Base-by-base conservation (phyloP, 2,329 filamentous ascomycete genomes). In the Graphilbum sp. region DNA sequence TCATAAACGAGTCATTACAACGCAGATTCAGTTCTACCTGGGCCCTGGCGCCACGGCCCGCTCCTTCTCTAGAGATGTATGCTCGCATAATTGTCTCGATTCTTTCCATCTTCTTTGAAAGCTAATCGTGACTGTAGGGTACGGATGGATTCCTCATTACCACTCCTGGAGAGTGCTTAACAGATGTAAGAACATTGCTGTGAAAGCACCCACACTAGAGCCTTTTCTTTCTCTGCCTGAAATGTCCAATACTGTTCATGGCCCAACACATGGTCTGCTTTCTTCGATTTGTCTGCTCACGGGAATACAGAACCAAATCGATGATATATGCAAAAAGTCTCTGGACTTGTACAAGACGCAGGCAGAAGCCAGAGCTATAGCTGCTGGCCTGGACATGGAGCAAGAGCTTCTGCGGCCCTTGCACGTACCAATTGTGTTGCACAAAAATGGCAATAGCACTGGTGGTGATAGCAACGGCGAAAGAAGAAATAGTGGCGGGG, bases 281-380 rank as follows among this genome's bases (percentile, higher is more conserved):
- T n/a, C n/a, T n/a, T n/a, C n/a, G n/a, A n/a, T n/a, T n/a, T n/a
- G n/a, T n/a, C n/a, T n/a, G n/a, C n/a, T n/a, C n/a, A n/a, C n/a
- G n/a, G n/a, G n/a, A n/a, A n/a, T n/a, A 30, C 13, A 74, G 70
- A 69, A 73, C 54, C 70, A 75, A 60, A 74, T 75, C 45, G 68
- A 75, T 49, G 70, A 75, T 47, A 72, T 75, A 39, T 75, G 70
- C 52, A 53, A 60, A 43, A 73, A 73, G 51, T 73, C 69, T 27
- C 27, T 29, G 27, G 27, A 29, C 7, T 15, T 29, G 27, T 29
- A 13, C 27, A 29, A 29, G 15, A 13, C 10, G 11, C 27, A 29
- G 27, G 27, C 27, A 13, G 27, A 29, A 12, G 27, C 27, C 13
- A 9, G 27, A 29, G 13, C 15, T 5, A 29, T 6, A 29, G 13